Evolutionary conservation across 129 eudicot genomes (phyloP).

Genomic region (Tanacetum coccineum): DNA sequence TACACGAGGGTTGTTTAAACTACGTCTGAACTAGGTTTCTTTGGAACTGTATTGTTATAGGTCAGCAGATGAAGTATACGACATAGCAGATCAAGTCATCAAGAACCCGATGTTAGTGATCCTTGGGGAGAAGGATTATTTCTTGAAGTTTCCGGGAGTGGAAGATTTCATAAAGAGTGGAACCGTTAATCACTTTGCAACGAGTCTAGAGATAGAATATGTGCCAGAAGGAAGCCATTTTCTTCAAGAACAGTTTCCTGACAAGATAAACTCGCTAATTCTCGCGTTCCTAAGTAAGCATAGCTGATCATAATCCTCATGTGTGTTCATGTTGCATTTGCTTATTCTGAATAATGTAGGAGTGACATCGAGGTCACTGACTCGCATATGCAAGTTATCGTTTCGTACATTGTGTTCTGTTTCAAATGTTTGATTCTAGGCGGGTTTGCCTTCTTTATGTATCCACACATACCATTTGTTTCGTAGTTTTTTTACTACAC

Average conservation of each 20-base stretch:
- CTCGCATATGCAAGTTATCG: no score
- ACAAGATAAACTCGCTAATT: slow-evolving; percentile 35
- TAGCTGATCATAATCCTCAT: slow-evolving; percentile 17
- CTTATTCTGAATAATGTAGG: slow-evolving; percentile 14
- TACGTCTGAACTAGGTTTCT: background rate
- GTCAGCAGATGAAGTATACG: slow-evolving; percentile 36
- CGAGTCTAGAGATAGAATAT: slow-evolving; percentile 32
- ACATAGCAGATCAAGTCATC: slow-evolving; percentile 30
- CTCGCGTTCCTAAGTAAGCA: slow-evolving; percentile 39
- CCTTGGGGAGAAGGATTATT: slow-evolving; percentile 49
- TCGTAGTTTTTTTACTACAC: no score
- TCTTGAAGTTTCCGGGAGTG: slow-evolving; percentile 34
- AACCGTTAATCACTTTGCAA: slow-evolving; percentile 29
- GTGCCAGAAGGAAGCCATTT: slow-evolving; percentile 47
- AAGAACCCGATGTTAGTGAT: slow-evolving; percentile 41
- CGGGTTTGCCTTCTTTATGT: no score
- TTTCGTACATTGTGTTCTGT: no score
- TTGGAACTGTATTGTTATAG: slow-evolving; percentile 17
- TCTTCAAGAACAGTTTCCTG: slow-evolving; percentile 51
- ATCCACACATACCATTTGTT: no score
- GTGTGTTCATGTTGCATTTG: background rate
- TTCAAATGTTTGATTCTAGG: no score
- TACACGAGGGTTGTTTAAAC: no score
- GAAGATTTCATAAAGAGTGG: slow-evolving; percentile 33
- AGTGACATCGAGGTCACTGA: background rate